phyloP scores from a whole-genome alignment of 2,329 filamentous ascomycete species.

The Trichoderma sp. region DNA sequence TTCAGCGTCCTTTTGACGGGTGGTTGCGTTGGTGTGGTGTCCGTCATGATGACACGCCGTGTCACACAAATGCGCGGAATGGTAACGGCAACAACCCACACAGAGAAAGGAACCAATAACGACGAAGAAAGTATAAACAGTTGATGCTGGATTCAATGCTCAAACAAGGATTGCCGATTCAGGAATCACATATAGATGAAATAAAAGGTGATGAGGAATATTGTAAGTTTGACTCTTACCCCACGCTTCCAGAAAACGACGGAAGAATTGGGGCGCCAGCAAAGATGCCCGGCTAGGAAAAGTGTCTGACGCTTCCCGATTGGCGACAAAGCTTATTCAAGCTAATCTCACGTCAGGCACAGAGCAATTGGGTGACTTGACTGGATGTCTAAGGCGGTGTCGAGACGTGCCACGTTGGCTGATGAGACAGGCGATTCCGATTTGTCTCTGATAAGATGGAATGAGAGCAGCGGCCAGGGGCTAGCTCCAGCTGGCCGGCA shows the following conservation, averaged over 20 bases:
- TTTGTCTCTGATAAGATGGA: slow-evolving; percentile 5
- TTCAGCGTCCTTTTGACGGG: slow-evolving; percentile 29
- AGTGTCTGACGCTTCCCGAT: slow-evolving; percentile 2
- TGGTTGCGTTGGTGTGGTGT: slow-evolving; percentile 12
- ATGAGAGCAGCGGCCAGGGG: not conserved
- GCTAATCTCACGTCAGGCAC: slow-evolving; percentile 1
- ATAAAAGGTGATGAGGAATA: not conserved
- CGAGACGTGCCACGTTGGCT: slow-evolving; percentile 13
- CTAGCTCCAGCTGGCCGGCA: slow-evolving; percentile 1
- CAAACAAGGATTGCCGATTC: not conserved
- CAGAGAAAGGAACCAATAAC: not conserved
- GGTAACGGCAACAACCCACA: not conserved
- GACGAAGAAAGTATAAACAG: not conserved
- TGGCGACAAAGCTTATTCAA: slow-evolving; percentile 3
- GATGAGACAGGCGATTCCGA: slow-evolving; percentile 3
- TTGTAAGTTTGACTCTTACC: not conserved
- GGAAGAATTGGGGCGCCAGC: not conserved
- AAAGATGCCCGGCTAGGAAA: not conserved
- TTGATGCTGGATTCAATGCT: not conserved
- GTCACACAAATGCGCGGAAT: not conserved
- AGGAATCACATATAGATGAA: not conserved
- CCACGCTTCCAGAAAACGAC: slow-evolving; percentile 4
- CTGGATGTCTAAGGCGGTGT: not conserved
- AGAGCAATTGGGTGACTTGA: not conserved
- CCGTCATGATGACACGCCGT: not conserved